Percentiles rank a stretch among this genome's conserved stretches.
Conservation (phyloP, 768 basidiomycete genomes). For the Pholiota microspora region DNA sequence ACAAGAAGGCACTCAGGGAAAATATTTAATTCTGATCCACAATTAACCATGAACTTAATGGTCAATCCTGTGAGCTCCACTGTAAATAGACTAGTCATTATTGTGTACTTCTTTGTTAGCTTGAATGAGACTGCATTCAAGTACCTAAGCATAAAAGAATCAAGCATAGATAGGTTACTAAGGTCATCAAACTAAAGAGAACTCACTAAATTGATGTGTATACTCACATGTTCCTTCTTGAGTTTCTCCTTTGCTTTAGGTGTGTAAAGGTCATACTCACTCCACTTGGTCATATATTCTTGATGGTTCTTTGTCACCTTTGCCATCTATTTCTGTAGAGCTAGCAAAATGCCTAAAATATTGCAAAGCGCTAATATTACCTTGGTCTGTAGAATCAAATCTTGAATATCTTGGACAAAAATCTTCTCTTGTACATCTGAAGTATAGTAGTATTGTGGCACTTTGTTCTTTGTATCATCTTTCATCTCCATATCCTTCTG, state of each 20-base stretch:
- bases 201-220: not conserved
- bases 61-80: slow-evolving; percentile 8
- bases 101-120: slow-evolving; percentile 10
- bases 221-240: too few relatives aligned
- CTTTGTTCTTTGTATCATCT: too few relatives aligned
- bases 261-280: slow-evolving; percentile 6
- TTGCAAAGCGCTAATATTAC: too few relatives aligned
- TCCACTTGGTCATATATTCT: too few relatives aligned
- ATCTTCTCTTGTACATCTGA: too few relatives aligned
- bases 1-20: slow-evolving; percentile 8
- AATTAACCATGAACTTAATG: slow-evolving; percentile 20
- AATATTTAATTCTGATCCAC: slow-evolving; percentile 24
- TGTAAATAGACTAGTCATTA: slow-evolving; percentile 12
- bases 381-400: too few relatives aligned
- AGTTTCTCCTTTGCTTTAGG: not conserved
- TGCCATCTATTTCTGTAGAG: too few relatives aligned
- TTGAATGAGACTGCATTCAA: not conserved
- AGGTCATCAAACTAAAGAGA: not conserved
- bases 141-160: slow-evolving; percentile 8
- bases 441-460: too few relatives aligned
- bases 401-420: too few relatives aligned
- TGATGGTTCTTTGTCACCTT: too few relatives aligned
- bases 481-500: too few relatives aligned
- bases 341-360: too few relatives aligned
- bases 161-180: not conserved